phyloP scores from a whole-genome alignment of 495 filamentous ascomycete species.

The Trichoderma reesei region DNA sequence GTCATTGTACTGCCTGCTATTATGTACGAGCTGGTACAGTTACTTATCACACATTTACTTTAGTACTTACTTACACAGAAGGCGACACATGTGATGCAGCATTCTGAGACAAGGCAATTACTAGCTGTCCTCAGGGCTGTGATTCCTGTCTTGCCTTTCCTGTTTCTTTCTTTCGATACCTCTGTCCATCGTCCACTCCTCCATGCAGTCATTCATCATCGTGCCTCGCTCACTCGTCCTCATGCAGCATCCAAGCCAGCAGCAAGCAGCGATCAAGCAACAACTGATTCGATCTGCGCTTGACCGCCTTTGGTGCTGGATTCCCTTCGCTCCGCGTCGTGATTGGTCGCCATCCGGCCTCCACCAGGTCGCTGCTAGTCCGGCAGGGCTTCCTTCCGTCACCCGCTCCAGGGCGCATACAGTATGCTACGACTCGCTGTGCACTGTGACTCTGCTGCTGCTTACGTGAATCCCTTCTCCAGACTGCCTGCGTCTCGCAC shows the following conservation, averaged over 20 bases:
- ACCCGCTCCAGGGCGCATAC: neutral
- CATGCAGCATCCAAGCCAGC: no score
- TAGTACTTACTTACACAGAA: no score
- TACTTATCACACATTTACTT: no score
- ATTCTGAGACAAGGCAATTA: no score
- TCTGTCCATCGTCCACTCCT: no score
- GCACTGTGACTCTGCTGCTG: neutral
- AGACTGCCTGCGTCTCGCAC: neutral
- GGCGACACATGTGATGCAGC: no score
- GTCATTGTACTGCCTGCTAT: no score
- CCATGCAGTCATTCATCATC: no score
- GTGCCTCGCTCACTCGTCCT: neutral
- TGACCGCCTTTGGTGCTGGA: neutral
- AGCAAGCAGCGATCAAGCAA: no score
- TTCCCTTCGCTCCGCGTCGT: neutral
- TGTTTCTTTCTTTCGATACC: neutral
- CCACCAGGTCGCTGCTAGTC: neutral
- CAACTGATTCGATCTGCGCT: no score
- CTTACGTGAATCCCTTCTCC: neutral
- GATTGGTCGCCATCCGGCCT: neutral
- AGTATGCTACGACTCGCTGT: neutral
- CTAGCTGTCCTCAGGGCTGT: no score
- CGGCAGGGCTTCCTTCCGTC: conserved; percentile 1
- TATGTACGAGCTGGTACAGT: no score
- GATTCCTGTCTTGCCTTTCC: neutral